Conservation (phyloP, 1,139 yeast genomes). For the Lodderomyces parapsilosis region DNA sequence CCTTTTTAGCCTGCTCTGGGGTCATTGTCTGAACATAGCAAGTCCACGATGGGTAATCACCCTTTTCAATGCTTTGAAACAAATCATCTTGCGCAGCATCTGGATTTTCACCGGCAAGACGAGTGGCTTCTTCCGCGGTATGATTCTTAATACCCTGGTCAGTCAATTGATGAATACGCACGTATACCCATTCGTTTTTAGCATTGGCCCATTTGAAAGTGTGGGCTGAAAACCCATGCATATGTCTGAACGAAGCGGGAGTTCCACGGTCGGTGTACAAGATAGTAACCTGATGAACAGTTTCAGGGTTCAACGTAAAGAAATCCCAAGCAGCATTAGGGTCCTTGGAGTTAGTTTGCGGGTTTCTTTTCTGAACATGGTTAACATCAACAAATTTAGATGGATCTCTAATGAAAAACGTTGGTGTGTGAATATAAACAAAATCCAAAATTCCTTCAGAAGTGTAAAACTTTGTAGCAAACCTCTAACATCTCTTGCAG, state of each 20-base stretch:
- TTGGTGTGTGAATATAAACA: conserved; percentile 88
- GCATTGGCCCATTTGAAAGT: conserved; percentile 67
- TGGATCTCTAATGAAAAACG: conserved; percentile 83
- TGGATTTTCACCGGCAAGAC: conserved; percentile 59
- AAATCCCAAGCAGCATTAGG: conserved; percentile 74
- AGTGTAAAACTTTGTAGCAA: conserved; percentile 80
- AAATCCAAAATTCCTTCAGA: conserved; percentile 87
- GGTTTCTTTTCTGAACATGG: conserved; percentile 81
- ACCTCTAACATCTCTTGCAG: conserved; percentile 90
- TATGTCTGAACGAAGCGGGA: conserved; percentile 61
- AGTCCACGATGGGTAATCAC: conserved; percentile 63
- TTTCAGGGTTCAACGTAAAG: conserved; percentile 58
- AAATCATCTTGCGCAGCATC: conserved; percentile 65
- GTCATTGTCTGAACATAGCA: conserved; percentile 68
- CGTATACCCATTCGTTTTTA: conserved; percentile 64
- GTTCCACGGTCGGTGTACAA: conserved; percentile 69
- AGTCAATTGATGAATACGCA: conserved; percentile 59
- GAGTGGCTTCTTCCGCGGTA: conserved; percentile 57
- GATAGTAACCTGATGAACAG: conserved; percentile 62
- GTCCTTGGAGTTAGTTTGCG: conserved; percentile 79
- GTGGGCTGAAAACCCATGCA: conserved; percentile 75
- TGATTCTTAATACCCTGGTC: conserved; percentile 62
- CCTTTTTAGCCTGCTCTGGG: conserved; percentile 56
- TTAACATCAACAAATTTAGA: conserved; percentile 85
- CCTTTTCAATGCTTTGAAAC: conserved; percentile 58